Evolutionary conservation across 192 early-diverging fungal genomes (phyloP), one percentile per base, ranked within the genome.

Genomic region (Mortierella claussenii): DNA sequence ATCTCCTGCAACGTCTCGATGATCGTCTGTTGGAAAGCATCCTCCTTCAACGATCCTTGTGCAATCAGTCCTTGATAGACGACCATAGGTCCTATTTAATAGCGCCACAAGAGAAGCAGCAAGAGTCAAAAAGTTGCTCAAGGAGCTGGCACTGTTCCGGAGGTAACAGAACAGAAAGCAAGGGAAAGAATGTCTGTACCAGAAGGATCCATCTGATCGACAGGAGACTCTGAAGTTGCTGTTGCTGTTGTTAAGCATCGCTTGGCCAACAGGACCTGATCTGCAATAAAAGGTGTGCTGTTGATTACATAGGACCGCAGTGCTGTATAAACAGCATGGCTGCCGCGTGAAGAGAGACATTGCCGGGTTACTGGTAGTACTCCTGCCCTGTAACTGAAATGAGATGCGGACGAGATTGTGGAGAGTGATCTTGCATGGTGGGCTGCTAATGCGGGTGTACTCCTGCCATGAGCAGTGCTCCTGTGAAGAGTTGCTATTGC

Each of bases 21-120:
- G 7, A 93, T 92, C 0, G 76, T 64, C 23, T 81, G 68, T 68
- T 96, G 93, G 78, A 92, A 92, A 24, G 58, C 65, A 62, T 96
- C 92, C 44, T 82, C 76, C 34, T 86, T 81, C 18, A 93, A 66
- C n/a, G 74, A 79, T 11, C 90, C 87, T 3, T 55, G 60, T 4
- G 54, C 55, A 4, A 96, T 83, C 42, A 89, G 50, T 18, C 50
- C 42, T 15, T 81, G 51, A 40, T 87, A 88, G 11, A 62, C 63
- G 10, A 73, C 40, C 28, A 85, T 47, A 2, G 86, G 85, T 27
- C 86, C 85, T 65, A 37, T n/a, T n/a, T n/a, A n/a, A n/a, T n/a
- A n/a, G n/a, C n/a, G n/a, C n/a, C n/a, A n/a, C n/a, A n/a, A n/a
- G n/a, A n/a, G n/a, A n/a, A n/a, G n/a, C n/a, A n/a, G n/a, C n/a